Evolutionary conservation across 2,329 filamentous ascomycete species (phyloP).

Genomic region (Verticillium dahliae): DNA sequence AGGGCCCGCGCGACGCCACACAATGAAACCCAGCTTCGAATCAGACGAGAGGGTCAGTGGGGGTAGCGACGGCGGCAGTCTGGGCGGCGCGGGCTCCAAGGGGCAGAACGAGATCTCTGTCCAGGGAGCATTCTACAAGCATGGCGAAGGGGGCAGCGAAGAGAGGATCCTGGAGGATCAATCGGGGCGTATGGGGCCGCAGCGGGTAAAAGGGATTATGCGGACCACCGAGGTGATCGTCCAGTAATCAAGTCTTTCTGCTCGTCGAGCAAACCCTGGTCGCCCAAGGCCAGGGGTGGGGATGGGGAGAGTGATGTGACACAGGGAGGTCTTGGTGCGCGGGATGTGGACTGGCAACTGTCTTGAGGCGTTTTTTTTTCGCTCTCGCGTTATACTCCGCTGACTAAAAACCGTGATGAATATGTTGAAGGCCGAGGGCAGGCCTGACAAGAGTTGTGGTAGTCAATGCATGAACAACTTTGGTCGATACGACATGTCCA

Average conservation of each 20-base stretch:
- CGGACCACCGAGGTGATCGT: background rate
- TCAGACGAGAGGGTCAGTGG: background rate
- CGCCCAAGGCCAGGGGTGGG: background rate
- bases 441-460: no score
- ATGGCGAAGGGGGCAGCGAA: background rate
- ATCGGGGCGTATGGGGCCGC: background rate
- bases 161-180: background rate
- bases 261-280: background rate
- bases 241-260: background rate
- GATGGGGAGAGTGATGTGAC: background rate
- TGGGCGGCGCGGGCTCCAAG: background rate
- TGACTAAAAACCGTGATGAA: no score
- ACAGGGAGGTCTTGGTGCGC: background rate
- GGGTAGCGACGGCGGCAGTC: background rate
- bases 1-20: background rate
- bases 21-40: background rate
- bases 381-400: no score
- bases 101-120: background rate
- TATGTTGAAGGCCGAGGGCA: no score
- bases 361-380: background rate
- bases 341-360: background rate
- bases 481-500: no score
- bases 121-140: background rate
- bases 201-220: background rate
- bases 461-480: no score